Base-by-base conservation (phyloP, 2,329 filamentous ascomycete genomes). In the Plenodomus biglobosus region DNA sequence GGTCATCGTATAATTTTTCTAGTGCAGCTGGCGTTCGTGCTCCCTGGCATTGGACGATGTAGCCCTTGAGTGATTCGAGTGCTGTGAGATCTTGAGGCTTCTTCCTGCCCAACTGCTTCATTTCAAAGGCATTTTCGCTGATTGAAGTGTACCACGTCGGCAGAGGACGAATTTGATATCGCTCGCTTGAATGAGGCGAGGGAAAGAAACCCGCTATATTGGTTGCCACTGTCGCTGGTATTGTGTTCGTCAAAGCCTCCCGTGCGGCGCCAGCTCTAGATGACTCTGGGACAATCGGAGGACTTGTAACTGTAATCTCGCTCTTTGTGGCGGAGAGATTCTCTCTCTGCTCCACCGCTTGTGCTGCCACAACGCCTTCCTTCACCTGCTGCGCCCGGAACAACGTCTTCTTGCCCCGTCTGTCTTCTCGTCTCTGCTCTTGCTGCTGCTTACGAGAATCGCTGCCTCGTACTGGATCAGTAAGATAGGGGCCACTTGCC, bases 11-110 rank as follows among this genome's bases (percentile, higher is more conserved):
- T 1, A 59, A 42, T 10, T 47, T 43, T 3, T 41, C 20, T 4
- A 59, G 55, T 15, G 50, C 10, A 1, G 17, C n/a, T 11, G 24
- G 36, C 8, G 42, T 41, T 3, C 7, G 41, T 1, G 46, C 34
- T 5, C 46, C 38, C 8, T 64, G 58, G 39, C 66, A 64, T 10
- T 56, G 50, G 0, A 21, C 32, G 1, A 68, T 55, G 42, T 56
- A 62, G 1, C 50, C 48, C 47, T 68, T 70, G 40, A 71, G 57
- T 0, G 51, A 42, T 7, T 59, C 51, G 3, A 68, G 55, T 3
- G 56, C 38, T 2, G 48, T 46, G 15, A 58, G 35, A 7, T 54
- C 48, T 20, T 52, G 53, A 1, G 56, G 53, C 1, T 52, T 53
- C 18, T 49, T 59, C n/a, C 55, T 61, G 24, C 32, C 22, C 5